Evolutionary conservation across 257 asterid genomes (phyloP), one percentile per base, ranked within the genome.

Genomic region (Nicotiana sylvestris): DNA sequence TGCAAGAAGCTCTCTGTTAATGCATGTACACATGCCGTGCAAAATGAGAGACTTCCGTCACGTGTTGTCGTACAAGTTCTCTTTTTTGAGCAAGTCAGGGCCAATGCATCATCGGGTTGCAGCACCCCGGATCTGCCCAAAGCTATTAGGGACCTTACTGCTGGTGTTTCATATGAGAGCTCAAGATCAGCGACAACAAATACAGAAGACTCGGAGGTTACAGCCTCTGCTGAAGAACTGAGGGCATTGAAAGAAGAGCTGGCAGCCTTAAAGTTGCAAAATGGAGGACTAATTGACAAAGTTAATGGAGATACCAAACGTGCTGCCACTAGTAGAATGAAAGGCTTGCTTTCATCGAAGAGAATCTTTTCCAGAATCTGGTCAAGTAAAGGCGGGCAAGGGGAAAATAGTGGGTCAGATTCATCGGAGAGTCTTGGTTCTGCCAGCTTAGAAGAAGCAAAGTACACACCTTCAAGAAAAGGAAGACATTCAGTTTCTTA

Each of bases 51-150:
- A 51, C 97, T 95, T 61, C 99, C 99, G 1, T 29, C 93, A 53
- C 96, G 98, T 0, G 91, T 93, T 0, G 95, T 95, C 0, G 97
- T 95, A 3, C 99, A 95, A 82, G 98, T 95, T 3, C 95, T 95
- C 86, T 95, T 93, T 76, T 93, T 93, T 77, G 99, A 95, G 92
- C 99, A 95, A 82, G 99, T 90, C 5, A 92, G 97, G 9, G 96
- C 95, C 0, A 88, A 98, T 37, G 98, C 95, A 60, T 85, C 97
- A 1, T 95, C 98, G 0, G 99, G 98, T 3, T 91, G 99, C 91
- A 91, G 93, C 90, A 95, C 99, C 0, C 99, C 99, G 1, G 98
- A 95, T 77, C 96, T 93, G 0, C 99, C 99, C 1, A 93, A 90
- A 84, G 92, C 92, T 33, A 91, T 94, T 76, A 92, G 91, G 83